phyloP scores from a whole-genome alignment of 345 rosid genomes.

The Boechera divaricarpa region DNA sequence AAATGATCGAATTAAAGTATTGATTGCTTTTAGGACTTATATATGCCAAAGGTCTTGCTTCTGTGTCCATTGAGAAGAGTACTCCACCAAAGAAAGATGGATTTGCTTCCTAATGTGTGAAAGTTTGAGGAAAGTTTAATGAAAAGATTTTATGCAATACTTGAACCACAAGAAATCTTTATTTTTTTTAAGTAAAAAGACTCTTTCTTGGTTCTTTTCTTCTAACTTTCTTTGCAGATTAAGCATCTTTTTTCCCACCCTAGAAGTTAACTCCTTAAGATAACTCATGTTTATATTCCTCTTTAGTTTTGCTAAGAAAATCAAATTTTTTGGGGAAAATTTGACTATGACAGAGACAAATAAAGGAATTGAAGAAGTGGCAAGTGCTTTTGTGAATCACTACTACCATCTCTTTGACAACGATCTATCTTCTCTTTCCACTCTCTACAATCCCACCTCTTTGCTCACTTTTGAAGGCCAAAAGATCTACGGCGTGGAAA shows the following conservation, averaged over 20 bases:
- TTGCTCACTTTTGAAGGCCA: slow-evolving; percentile 89
- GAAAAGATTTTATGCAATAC: slow-evolving; percentile 19
- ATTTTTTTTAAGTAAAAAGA: background rate
- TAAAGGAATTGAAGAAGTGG: slow-evolving; percentile 62
- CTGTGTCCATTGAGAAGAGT: slow-evolving; percentile 9
- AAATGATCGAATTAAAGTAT: background rate
- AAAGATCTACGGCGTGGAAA: slow-evolving; percentile 56
- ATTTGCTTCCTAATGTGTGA: slow-evolving; percentile 13
- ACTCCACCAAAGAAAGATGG: background rate
- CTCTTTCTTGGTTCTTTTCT: slow-evolving; percentile 24
- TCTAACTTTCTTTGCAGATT: slow-evolving; percentile 9
- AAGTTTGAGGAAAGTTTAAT: background rate
- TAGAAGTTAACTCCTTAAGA: slow-evolving; percentile 13
- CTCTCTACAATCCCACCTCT: slow-evolving; percentile 69
- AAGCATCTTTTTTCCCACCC: slow-evolving; percentile 7
- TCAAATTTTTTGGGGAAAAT: background rate
- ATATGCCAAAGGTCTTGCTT: background rate
- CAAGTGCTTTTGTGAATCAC: slow-evolving; percentile 77
- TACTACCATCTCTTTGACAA: slow-evolving; percentile 77
- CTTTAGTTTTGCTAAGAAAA: slow-evolving; percentile 20
- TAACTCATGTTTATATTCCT: slow-evolving; percentile 33
- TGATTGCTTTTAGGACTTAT: background rate
- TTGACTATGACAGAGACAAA: slow-evolving; percentile 55
- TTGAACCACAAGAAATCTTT: slow-evolving; percentile 14
- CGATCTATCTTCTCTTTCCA: slow-evolving; percentile 55